These are phyloP conservation scores for Phaeosphaeriaceae sp. DNA, from an alignment of 2,329 filamentous ascomycete species.

Conservation along the genomic window DNA sequence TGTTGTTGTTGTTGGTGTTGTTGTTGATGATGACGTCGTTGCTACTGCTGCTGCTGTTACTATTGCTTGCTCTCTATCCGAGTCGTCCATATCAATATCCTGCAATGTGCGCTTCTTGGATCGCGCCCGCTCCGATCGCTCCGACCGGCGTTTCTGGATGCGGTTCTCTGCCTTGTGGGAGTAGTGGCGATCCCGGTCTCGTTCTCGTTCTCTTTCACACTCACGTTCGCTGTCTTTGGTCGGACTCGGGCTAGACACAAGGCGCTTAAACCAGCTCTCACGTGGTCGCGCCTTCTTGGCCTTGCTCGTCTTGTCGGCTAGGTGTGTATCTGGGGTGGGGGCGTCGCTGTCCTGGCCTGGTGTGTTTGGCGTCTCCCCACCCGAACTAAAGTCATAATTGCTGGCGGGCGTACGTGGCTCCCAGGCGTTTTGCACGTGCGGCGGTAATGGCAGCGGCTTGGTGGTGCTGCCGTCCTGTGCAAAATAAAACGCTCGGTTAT, in stretches of 20 bases:
- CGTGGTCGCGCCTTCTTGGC: slow-evolving; percentile 43
- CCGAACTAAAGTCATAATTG: slow-evolving; percentile 54
- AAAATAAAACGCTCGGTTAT: slow-evolving; percentile 59
- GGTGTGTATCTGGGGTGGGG: slow-evolving; percentile 49
- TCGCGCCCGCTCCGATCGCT: slow-evolving; percentile 22
- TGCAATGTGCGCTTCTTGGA: slow-evolving; percentile 33
- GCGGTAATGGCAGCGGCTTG: slow-evolving; percentile 48
- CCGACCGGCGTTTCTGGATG: slow-evolving; percentile 41
- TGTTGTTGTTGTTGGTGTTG: no score
- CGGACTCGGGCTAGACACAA: slow-evolving; percentile 44
- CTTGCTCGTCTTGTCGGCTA: slow-evolving; percentile 37
- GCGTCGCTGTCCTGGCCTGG: slow-evolving; percentile 53
- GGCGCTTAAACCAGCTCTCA: slow-evolving; percentile 40
- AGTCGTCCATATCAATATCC: slow-evolving; percentile 33
- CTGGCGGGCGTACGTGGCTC: slow-evolving; percentile 42
- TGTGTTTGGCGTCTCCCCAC: slow-evolving; percentile 58
- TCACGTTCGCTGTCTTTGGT: slow-evolving; percentile 43
- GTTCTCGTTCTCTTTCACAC: slow-evolving; percentile 32
- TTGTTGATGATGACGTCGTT: no score
- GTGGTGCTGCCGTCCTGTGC: slow-evolving; percentile 25
- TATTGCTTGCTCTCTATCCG: slow-evolving; percentile 27
- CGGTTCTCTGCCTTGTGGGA: slow-evolving; percentile 49
- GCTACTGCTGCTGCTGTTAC: no score
- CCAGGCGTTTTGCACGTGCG: slow-evolving; percentile 44
- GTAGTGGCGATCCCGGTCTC: slow-evolving; percentile 33